Base-by-base conservation (phyloP, 1,284 basidiomycete genomes). In the Erythrobasidium hasegawianum region DNA sequence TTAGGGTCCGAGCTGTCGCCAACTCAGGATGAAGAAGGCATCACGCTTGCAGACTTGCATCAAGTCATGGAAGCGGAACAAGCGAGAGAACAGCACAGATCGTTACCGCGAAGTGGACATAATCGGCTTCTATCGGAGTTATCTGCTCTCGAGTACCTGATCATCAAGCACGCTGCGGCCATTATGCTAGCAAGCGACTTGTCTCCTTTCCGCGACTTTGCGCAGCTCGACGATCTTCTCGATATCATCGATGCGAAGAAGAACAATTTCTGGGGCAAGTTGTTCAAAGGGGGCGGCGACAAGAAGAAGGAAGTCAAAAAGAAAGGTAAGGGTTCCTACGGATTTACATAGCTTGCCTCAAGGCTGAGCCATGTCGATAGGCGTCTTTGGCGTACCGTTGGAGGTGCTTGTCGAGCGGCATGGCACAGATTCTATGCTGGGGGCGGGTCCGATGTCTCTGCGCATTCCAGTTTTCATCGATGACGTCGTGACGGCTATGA, bases 391-490 rank as follows among this genome's bases (percentile, higher is more conserved):
- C 58, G 86, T 97, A 62, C 91, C 92, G 4, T 82, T 99, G 67
- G 95, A 99, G 74, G 81, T 93, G 43, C 82, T 99, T 39, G 91
- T 97, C n/a, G 94, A 97, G 73, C 84, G 88, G 67, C 93, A 94
- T 74, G 95, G 95, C 1, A 87, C 90, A 8, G 96, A 98, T 79
- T 97, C 94, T 22, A 80, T 90, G 71, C 84, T 92, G 60, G 93
- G 93, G 27, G 89, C 90, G 26, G 89, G 90, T n/a, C 84, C 88
- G 20, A 86, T 85, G 43, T 85, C 89, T 20, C 77, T 98, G 69
- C 83, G 91, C 71, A 87, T 99, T 27, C 95, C 95, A 7, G 96
- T 90, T 77, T 97, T 98, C 76, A 89, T 99, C 68, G 96, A 98
- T 76, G 96, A 98, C 75, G 88, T 97, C 61, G 86, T 98, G 45